phyloP scores from a whole-genome alignment of 768 basidiomycete species.

The Pleurotus tuoliensis region DNA sequence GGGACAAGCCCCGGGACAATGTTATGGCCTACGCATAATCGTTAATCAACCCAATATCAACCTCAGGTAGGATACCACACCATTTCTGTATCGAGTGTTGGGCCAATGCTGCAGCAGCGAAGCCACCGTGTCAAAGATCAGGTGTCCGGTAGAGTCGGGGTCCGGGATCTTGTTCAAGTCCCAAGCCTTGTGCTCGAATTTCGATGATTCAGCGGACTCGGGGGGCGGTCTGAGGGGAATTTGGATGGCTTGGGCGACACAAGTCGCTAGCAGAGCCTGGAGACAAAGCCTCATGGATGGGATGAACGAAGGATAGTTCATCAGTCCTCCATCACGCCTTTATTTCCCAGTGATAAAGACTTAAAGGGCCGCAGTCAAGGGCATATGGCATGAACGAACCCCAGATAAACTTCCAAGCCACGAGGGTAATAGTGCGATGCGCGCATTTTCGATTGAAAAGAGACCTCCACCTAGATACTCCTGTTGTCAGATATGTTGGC shows the following conservation, averaged over 20 bases:
- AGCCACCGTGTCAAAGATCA: conserved; percentile 28
- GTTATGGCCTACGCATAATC: conserved; percentile 14
- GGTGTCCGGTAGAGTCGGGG: conserved; percentile 22
- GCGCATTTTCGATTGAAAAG: no score
- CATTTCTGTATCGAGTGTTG: conserved; percentile 43
- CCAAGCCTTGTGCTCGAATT: background rate
- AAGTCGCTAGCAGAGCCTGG: background rate
- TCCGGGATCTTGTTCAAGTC: background rate
- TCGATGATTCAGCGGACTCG: background rate
- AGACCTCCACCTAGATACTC: no score
- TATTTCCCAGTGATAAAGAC: no score
- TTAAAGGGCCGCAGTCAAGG: no score
- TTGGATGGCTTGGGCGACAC: background rate
- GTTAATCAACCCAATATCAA: background rate
- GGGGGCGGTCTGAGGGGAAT: background rate
- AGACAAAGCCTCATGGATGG: background rate
- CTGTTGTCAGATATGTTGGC: no score
- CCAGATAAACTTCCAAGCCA: no score
- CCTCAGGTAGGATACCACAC: conserved; percentile 16
- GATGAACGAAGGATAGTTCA: no score
- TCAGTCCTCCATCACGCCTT: no score
- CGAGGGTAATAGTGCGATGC: no score
- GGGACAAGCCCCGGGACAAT: conserved; percentile 18
- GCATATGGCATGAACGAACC: no score
- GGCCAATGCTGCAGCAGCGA: conserved; percentile 40